Evolutionary conservation across 208 protist genomes (phyloP), one percentile per base, ranked within the genome.

Genomic region (Leishmania gerbilli): DNA sequence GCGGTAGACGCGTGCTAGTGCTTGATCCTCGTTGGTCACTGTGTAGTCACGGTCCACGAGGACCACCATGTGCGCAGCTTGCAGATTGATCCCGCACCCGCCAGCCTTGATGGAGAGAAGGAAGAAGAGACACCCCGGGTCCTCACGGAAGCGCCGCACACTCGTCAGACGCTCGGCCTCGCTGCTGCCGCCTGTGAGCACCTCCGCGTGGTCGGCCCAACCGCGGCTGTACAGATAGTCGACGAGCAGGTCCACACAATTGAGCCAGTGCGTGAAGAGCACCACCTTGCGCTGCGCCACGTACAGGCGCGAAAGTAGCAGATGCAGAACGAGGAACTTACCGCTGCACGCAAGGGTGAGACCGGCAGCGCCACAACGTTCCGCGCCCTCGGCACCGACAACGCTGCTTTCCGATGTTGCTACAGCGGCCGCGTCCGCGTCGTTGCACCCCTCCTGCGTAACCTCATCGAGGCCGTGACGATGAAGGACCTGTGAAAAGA

Each of bases 191-290:
- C 95, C 95, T 40, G 95, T 94, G 27, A 98, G 85, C 65, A 90
- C 82, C 82, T 88, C 91, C 21, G 67, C 45, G 71, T 79, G 19
- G 8, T 55, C 21, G 3, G 71, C 65, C 89, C 89, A 95, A 21
- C 91, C 88, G 17, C 82, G 83, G 56, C 93, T 88, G 34, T 79
- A 75, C 8, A 99, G 67, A 79, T 98, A 99, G 7, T 92, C 87
- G 74, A 97, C 84, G 17, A 99, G 80, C 19, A 99, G 84, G 83
- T 99, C 97, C 9, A 99, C 89, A 76, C 98, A 97, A 79, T 90
- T 88, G 3, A 94, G 93, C 96, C 99, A 99, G 84, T 99, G 99
- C 8, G 98, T 99, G 86, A 99, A 99, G 69, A 99, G 98, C 2
- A 99, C 90, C 21, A 92, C 95, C 65, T 96, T 95, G 58, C 96